Evolutionary conservation across 345 rosid genomes (phyloP).

Genomic region (Brassica juncea): DNA sequence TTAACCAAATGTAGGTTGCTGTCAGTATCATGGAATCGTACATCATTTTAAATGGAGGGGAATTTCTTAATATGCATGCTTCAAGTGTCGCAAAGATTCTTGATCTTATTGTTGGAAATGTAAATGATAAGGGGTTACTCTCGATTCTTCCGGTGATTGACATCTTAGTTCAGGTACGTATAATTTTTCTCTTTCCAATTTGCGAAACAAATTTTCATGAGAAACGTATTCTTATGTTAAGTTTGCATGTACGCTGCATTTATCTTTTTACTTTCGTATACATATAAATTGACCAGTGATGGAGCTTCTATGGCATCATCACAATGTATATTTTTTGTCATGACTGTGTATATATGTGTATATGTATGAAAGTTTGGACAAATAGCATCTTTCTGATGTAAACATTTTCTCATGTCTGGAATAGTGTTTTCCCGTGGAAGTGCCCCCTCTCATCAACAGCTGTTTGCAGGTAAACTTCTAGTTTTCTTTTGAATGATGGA

Average conservation of each 20-base stretch:
- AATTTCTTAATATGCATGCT: conserved; percentile 77
- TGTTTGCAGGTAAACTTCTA: conserved; percentile 66
- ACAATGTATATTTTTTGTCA: background rate
- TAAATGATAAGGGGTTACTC: conserved; percentile 79
- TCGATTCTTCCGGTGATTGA: conserved; percentile 86
- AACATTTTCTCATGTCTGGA: conserved; percentile 20
- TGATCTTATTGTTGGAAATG: conserved; percentile 91
- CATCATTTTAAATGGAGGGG: conserved; percentile 78
- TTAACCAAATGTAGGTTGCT: conserved; percentile 61
- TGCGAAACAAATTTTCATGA: background rate
- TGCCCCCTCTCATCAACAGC: conserved; percentile 78
- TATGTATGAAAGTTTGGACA: conserved; percentile 1
- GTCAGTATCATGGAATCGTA: conserved; percentile 77
- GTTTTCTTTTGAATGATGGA: conserved; percentile 14
- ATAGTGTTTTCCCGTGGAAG: conserved; percentile 89
- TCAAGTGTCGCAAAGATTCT: conserved; percentile 84
- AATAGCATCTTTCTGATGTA: conserved; percentile 16
- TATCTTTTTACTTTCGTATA: background rate
- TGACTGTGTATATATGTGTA: conserved; percentile 11
- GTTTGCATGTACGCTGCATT: conserved; percentile 10
- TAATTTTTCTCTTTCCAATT: conserved; percentile 12
- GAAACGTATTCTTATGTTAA: background rate
- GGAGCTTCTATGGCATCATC: conserved; percentile 6
- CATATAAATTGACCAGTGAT: background rate
- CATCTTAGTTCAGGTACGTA: conserved; percentile 78